Conservation (phyloP, 1,284 basidiomycete species). For the Pseudozyma sp. region DNA sequence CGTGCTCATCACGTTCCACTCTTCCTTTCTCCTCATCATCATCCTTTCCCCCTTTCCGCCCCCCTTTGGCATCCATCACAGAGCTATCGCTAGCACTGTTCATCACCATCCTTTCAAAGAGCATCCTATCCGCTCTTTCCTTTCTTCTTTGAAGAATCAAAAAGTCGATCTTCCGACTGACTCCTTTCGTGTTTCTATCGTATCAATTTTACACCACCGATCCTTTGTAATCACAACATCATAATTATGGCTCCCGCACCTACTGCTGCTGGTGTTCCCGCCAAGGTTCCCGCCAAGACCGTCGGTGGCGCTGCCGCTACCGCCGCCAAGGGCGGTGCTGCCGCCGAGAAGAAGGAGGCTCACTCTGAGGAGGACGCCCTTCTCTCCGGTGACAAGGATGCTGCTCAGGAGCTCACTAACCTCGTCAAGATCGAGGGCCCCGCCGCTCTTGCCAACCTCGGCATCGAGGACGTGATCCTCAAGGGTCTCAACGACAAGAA, state of each 20-base stretch:
- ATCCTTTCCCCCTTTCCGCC: constrained; percentile 25
- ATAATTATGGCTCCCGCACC: constrained; percentile 57
- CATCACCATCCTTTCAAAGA: constrained; percentile 13
- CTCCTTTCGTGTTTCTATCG: constrained; percentile 18
- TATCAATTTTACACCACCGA: constrained; percentile 25
- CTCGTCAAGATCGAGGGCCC: constrained; percentile 78
- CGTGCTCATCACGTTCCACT: not conserved
- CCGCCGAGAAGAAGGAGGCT: constrained; percentile 69
- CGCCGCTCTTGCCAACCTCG: constrained; percentile 80
- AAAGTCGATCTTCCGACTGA: constrained; percentile 37
- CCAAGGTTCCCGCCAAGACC: constrained; percentile 63
- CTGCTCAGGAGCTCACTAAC: constrained; percentile 70
- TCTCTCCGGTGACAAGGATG: constrained; percentile 69
- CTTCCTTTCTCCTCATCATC: constrained; percentile 26
- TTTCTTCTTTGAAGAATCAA: constrained; percentile 29
- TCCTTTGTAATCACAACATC: constrained; percentile 16
- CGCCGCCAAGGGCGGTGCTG: constrained; percentile 64
- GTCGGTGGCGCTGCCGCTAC: constrained; percentile 66
- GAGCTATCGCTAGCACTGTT: constrained; percentile 50
- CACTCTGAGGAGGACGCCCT: constrained; percentile 70
- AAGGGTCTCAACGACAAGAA: constrained; percentile 77
- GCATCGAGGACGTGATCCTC: constrained; percentile 82
- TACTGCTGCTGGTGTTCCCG: constrained; percentile 63
- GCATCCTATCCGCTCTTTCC: constrained; percentile 27
- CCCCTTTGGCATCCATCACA: constrained; percentile 33